Percentiles rank a stretch among this genome's conserved stretches.
These are phyloP conservation scores for Sorghum bicolor DNA, from an alignment of 176 grass and related monocot species.

Conservation along the genomic window DNA sequence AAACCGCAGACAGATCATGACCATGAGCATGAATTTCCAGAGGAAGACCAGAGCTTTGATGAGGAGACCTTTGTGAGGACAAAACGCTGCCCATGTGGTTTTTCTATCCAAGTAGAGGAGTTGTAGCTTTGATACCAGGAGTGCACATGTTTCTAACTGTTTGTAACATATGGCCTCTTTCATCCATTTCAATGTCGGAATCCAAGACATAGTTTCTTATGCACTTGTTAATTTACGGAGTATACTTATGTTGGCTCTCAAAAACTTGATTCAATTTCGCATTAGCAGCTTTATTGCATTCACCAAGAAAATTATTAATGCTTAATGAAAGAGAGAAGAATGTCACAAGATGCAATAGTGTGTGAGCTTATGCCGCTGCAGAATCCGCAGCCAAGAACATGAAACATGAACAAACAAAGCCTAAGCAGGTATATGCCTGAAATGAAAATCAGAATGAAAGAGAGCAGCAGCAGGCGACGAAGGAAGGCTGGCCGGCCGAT, in stretches of 20 bases:
- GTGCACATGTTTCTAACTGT: not conserved
- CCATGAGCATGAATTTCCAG: conserved; percentile 69
- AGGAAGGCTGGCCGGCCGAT: not conserved
- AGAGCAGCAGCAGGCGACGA: not conserved
- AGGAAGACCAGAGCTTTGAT: conserved; percentile 73
- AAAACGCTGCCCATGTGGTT: conserved; percentile 78
- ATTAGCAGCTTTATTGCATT: conserved; percentile 31
- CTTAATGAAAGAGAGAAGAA: not conserved
- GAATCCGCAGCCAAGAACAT: conserved; percentile 12
- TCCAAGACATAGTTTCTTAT: not conserved
- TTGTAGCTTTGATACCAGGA: conserved; percentile 41
- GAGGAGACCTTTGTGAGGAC: conserved; percentile 57
- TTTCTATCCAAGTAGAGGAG: conserved; percentile 87
- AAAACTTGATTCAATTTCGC: not conserved
- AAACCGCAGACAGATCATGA: conserved; percentile 31
- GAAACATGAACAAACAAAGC: conserved; percentile 5
- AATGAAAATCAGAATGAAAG: conserved; percentile 7
- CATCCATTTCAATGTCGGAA: not conserved
- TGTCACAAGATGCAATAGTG: conserved; percentile 9
- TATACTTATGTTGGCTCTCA: not conserved
- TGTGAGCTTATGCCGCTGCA: conserved; percentile 21
- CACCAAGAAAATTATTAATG: not conserved
- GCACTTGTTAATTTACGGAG: not conserved
- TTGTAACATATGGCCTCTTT: not conserved
- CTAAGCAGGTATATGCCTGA: not conserved